These are phyloP conservation scores for Phycomyces nitens DNA, from an alignment of 192 early-diverging fungal genomes.

Conservation along the genomic window DNA sequence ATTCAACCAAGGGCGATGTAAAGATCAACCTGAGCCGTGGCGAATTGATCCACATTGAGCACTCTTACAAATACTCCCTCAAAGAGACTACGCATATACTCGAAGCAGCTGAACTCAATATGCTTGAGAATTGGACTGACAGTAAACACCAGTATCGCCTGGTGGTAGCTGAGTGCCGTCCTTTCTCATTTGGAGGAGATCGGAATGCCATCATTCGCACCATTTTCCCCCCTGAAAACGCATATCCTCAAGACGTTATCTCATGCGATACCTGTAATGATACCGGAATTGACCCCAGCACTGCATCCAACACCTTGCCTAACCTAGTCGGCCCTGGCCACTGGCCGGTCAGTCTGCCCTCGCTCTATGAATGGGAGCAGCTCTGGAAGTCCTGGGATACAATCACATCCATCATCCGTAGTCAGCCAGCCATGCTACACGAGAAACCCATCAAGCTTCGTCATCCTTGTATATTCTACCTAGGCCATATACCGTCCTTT, in stretches of 20 bases:
- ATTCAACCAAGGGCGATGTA: slow-evolving; percentile 9
- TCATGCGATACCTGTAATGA: slow-evolving; percentile 3
- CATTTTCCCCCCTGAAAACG: background rate
- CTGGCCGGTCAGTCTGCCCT: slow-evolving; percentile 46
- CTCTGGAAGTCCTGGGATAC: slow-evolving; percentile 84
- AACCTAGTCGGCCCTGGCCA: too few species aligned
- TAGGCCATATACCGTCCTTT: slow-evolving; percentile 80
- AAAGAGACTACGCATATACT: slow-evolving; percentile 54
- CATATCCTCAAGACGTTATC: too few species aligned
- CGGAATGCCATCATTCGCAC: background rate
- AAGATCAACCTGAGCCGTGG: slow-evolving; percentile 50
- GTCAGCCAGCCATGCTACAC: slow-evolving; percentile 43
- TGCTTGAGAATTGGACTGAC: slow-evolving; percentile 53
- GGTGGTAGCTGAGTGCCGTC: slow-evolving; percentile 53
- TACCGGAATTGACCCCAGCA: too few species aligned
- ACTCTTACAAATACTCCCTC: slow-evolving; percentile 78
- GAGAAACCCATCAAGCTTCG: slow-evolving; percentile 79
- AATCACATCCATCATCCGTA: slow-evolving; percentile 62
- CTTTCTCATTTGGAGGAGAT: slow-evolving; percentile 38
- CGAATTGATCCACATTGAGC: slow-evolving; percentile 88
- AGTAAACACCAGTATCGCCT: slow-evolving; percentile 52
- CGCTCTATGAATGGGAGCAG: slow-evolving; percentile 66
- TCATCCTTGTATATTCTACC: slow-evolving; percentile 88
- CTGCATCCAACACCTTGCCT: too few species aligned
- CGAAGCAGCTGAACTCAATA: slow-evolving; percentile 38